phyloP scores from a whole-genome alignment of 2,329 filamentous ascomycete genomes.

The Cyphellophora attinorum region DNA sequence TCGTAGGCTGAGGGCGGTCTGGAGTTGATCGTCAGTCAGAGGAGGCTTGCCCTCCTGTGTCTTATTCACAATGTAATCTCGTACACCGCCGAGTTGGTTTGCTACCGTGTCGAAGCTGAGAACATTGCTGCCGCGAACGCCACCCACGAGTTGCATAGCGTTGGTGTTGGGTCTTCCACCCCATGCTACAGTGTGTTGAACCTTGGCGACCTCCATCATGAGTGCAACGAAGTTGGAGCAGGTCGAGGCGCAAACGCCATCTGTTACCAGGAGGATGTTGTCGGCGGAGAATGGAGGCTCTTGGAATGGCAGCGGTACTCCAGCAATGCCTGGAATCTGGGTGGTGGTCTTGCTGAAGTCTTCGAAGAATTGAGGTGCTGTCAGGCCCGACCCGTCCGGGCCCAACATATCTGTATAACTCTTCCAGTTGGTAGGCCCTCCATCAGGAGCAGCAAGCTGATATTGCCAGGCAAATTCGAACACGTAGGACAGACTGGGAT shows the following conservation, averaged over 20 bases:
- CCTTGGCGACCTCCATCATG: constrained; percentile 33
- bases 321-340: neutral
- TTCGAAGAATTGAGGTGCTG: neutral
- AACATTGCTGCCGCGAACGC: constrained; percentile 42
- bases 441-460: neutral
- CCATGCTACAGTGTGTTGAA: constrained; percentile 43
- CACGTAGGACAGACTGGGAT: neutral
- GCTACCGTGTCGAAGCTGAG: neutral
- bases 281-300: constrained; percentile 21
- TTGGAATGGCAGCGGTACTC: constrained; percentile 3
- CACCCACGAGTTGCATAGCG: constrained; percentile 52
- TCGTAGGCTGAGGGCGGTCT: neutral
- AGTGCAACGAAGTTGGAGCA: constrained; percentile 50
- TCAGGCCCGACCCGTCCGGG: constrained; percentile 8
- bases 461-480: neutral
- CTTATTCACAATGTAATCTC: neutral
- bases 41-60: neutral
- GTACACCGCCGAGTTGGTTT: neutral
- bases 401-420: constrained; percentile 13
- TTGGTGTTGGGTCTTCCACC: constrained; percentile 46
- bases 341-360: neutral
- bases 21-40: neutral
- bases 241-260: constrained; percentile 51
- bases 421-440: neutral
- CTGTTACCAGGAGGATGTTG: constrained; percentile 35